Base-by-base conservation (phyloP, 805 yeast genomes). In the Kodamaea leandrae region DNA sequence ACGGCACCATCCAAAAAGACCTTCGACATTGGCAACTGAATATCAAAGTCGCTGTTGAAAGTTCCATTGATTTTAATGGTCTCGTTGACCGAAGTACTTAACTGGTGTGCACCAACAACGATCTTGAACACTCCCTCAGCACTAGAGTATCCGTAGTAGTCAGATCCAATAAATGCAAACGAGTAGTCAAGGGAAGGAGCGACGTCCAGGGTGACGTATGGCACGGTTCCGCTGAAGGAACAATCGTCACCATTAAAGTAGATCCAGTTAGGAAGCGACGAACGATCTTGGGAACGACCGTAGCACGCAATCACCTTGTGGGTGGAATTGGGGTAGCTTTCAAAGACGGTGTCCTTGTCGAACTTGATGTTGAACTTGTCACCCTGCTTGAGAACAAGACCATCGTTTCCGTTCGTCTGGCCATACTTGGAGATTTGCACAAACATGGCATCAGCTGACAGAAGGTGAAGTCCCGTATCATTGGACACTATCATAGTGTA, bases 261-360 rank as follows among this genome's bases (percentile, higher is more conserved):
- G 38, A 88, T 68, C 98, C 99, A 93, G 55, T 79, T 83, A 27
- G 99, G 99, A 42, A 93, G 71, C 2, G 99, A 91, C 1, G 96
- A 77, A 57, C 90, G 78, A 59, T 86, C 88, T 10, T 72, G 64
- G n/a, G 90, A 79, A 48, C 84, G 76, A 15, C 96, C 96, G 55
- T 86, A 85, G 64, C 84, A 87, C 6, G 82, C 81, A 13, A 75
- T 70, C 23, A 84, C 77, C 2, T 68, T 55, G 41, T 76, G 63
- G 20, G 68, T 63, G 3, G 82, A 74, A 33, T 66, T 64, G 12
- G 63, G 40, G 46, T 72, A 55, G 8, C 68, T 60, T 35, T 53
- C 51, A 57, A 90, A 93, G 6, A 21, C 10, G n/a, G 85, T 77
- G 42, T 75, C 68, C 16, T 65, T 56, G 32, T 80, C 77, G 54